These are phyloP conservation scores for Amylostereum chailletii DNA, from an alignment of 1,284 basidiomycete species.

Conservation along the genomic window DNA sequence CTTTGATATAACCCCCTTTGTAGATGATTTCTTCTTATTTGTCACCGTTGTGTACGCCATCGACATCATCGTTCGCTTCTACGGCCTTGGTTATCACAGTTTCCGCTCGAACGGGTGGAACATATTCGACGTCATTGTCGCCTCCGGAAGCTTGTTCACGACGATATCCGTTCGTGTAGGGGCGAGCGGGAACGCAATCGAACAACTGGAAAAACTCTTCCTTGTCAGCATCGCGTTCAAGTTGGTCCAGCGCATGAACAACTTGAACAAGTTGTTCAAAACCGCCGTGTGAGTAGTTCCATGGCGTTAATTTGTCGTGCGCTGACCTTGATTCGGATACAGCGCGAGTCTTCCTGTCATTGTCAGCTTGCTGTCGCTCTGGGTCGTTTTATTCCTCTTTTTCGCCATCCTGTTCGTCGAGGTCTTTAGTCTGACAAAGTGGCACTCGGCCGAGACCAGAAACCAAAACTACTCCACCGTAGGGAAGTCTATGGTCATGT, in stretches of 20 bases:
- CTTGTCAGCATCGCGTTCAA: slow-evolving; percentile 92
- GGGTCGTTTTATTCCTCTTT: slow-evolving; percentile 90
- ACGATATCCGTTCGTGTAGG: slow-evolving; percentile 71
- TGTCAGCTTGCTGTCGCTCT: slow-evolving; percentile 78
- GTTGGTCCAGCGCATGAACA: slow-evolving; percentile 84
- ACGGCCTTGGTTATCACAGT: slow-evolving; percentile 79
- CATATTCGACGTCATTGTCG: slow-evolving; percentile 81
- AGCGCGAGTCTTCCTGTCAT: slow-evolving; percentile 88
- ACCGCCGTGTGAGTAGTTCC: slow-evolving; percentile 74
- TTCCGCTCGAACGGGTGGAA: slow-evolving; percentile 91
- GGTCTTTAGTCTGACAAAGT: slow-evolving; percentile 90
- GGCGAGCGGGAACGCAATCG: slow-evolving; percentile 36
- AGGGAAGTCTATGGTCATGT: slow-evolving; percentile 78
- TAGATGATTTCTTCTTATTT: slow-evolving; percentile 74
- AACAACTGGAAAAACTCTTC: slow-evolving; percentile 91
- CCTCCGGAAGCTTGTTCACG: slow-evolving; percentile 78
- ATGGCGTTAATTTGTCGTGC: slow-evolving; percentile 1
- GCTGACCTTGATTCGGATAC: slow-evolving; percentile 7
- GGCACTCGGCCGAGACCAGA: slow-evolving; percentile 64
- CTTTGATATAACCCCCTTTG: neutral
- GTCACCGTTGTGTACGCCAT: slow-evolving; percentile 71
- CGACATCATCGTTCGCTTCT: slow-evolving; percentile 74
- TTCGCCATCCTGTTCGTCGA: slow-evolving; percentile 89
- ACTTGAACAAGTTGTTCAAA: slow-evolving; percentile 94
- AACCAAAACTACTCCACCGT: slow-evolving; percentile 81